These are phyloP conservation scores for Lachancea meyersii DNA, from an alignment of 805 yeast genomes.

Conservation along the genomic window DNA sequence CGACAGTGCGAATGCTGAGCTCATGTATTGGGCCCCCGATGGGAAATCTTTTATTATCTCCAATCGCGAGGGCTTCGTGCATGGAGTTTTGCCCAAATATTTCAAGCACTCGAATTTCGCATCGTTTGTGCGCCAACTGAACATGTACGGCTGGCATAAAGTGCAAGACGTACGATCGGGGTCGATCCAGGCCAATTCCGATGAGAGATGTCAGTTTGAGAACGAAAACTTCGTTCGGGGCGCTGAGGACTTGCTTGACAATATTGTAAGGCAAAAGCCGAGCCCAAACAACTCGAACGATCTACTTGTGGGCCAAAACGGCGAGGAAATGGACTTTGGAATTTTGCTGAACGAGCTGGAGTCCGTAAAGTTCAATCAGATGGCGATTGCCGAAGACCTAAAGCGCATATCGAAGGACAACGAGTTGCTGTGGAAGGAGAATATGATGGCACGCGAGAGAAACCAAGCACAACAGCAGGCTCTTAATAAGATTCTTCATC, in stretches of 20 bases:
- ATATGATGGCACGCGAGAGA: slow-evolving; percentile 73
- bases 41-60: slow-evolving; percentile 82
- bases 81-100: slow-evolving; percentile 76
- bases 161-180: slow-evolving; percentile 88
- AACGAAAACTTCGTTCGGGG: slow-evolving; percentile 73
- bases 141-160: slow-evolving; percentile 99
- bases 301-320: slow-evolving; percentile 18
- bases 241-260: slow-evolving; percentile 77
- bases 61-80: slow-evolving; percentile 78
- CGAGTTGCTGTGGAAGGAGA: slow-evolving; percentile 87
- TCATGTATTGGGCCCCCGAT: slow-evolving; percentile 78
- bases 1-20: slow-evolving; percentile 60
- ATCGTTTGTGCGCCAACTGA: slow-evolving; percentile 89
- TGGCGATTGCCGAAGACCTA: slow-evolving; percentile 76
- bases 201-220: slow-evolving; percentile 85
- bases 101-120: slow-evolving; percentile 96
- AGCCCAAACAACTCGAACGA: slow-evolving; percentile 18
- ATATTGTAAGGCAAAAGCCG: slow-evolving; percentile 70
- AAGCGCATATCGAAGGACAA: slow-evolving; percentile 80
- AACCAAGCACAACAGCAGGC: slow-evolving; percentile 83
- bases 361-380: slow-evolving; percentile 67
- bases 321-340: slow-evolving; percentile 11
- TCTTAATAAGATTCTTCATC: slow-evolving; percentile 77
- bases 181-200: slow-evolving; percentile 49
- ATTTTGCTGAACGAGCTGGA: slow-evolving; percentile 64